These are phyloP conservation scores for Eudorina sp. DNA, from an alignment of 139 green algal genomes.

Conservation along the genomic window DNA sequence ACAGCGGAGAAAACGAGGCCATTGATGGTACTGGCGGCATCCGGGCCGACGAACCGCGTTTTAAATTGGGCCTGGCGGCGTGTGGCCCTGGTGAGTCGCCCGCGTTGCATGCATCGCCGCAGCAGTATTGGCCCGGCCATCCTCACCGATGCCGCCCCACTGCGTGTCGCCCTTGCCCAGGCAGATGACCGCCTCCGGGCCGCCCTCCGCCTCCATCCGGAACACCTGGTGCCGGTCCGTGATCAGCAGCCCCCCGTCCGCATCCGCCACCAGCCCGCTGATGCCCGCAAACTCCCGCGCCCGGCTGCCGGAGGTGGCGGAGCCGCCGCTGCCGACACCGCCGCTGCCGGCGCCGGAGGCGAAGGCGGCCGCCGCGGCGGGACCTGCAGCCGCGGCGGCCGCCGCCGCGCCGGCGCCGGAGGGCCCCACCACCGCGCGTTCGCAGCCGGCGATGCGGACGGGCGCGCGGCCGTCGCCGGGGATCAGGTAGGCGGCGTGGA, in stretches of 20 bases:
- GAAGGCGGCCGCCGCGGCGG: background rate
- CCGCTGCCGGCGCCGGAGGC: background rate
- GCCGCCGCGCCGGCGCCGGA: too few relatives aligned
- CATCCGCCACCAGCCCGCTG: conserved; percentile 11
- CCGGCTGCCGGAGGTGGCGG: background rate
- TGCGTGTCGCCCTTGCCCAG: conserved; percentile 31
- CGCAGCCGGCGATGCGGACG: background rate
- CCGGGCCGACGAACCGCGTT: too few relatives aligned
- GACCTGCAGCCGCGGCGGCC: background rate
- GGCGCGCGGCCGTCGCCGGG: conserved; percentile 1
- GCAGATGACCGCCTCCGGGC: background rate
- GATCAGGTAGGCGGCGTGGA: conserved; percentile 5
- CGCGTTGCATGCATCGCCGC: too few relatives aligned
- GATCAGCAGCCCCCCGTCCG: background rate
- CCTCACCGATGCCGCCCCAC: conserved; percentile 21
- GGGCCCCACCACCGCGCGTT: too few relatives aligned
- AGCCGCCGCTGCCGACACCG: background rate
- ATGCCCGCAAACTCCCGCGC: background rate
- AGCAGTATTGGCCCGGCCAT: too few relatives aligned
- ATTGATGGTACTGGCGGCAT: too few relatives aligned
- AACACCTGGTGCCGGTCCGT: conserved; percentile 32
- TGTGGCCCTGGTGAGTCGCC: too few relatives aligned
- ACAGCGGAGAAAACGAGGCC: too few relatives aligned
- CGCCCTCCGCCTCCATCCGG: conserved; percentile 13
- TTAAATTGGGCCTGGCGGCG: too few relatives aligned